Evolutionary conservation across 1,284 basidiomycete species (phyloP), one percentile per base, ranked within the genome.

Genomic region (Caloboletus inedulis): DNA sequence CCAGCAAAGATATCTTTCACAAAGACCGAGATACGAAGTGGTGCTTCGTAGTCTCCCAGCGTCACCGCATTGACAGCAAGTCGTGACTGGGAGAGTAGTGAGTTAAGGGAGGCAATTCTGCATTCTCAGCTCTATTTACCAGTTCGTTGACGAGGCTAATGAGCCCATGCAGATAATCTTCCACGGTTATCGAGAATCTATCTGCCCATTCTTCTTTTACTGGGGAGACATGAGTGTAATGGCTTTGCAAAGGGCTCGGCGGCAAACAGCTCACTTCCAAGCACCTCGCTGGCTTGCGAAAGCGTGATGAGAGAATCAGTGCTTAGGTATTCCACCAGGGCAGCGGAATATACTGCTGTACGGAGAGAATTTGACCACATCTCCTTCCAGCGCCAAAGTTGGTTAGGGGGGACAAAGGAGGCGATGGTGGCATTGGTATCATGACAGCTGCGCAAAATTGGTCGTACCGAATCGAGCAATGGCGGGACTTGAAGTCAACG

Each of bases 81-180:
- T 41, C 91, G 80, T 18, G 90, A 90, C 90, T 92, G 33, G 42
- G 34, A 47, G 58, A 43, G 25, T 40, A 7, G 49, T 56, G 33
- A 62, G 52, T 52, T 10, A 35, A 48, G 29, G 21, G 3, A 19
- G 34, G 47, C 13, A 53, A 42, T 39, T 33, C 19, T 25, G 18
- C 14, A 42, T 30, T 21, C 23, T 8, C 14, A 41, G 18, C 33
- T 18, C 35, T 14, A 66, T 79, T 56, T 63, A 89, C 91, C 67
- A 94, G 70, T 71, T 94, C 91, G 58, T 92, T 93, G 33, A 91
- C 84, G 39, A 93, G 71, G 41, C 76, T 85, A 54, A 94, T 91
- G 30, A 94, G 70, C 1, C 85, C 87, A 59, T 91, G 91, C n/a
- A 94, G 75, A 67, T 94, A 94, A 62, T 94, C 91, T 68, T 94